These are phyloP conservation scores for Conoideocrella luteorostrata DNA, from an alignment of 2,329 filamentous ascomycete species.

Conservation along the genomic window DNA sequence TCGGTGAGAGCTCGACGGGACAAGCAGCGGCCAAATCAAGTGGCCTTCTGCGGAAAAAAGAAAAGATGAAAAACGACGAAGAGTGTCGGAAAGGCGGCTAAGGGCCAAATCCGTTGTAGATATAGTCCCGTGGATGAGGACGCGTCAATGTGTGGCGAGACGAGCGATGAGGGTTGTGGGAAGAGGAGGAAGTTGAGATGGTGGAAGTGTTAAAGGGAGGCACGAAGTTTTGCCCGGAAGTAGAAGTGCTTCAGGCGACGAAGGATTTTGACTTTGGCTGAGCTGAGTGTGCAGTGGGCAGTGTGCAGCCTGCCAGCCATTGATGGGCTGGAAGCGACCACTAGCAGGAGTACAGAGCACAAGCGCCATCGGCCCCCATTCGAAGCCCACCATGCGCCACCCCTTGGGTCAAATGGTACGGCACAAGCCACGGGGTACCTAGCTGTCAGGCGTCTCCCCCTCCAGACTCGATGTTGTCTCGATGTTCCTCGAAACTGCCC, in stretches of 20 bases:
- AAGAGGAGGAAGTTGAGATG: slow-evolving; percentile 4
- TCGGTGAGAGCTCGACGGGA: slow-evolving; percentile 15
- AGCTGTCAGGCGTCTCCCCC: too few species aligned
- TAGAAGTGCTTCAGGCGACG: slow-evolving; percentile 26
- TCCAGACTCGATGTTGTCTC: too few species aligned
- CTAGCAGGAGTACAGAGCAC: too few species aligned
- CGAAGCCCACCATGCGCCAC: too few species aligned
- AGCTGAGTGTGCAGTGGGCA: not conserved
- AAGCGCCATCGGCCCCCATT: too few species aligned
- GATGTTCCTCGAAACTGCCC: too few species aligned
- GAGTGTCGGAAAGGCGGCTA: slow-evolving; percentile 10
- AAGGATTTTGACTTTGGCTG: slow-evolving; percentile 28
- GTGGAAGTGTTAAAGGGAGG: slow-evolving; percentile 22
- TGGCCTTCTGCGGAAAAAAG: slow-evolving; percentile 27
- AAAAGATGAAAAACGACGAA: slow-evolving; percentile 23
- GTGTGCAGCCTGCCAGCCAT: too few species aligned
- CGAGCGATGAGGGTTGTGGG: slow-evolving; percentile 14
- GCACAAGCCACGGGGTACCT: too few species aligned
- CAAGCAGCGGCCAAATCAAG: slow-evolving; percentile 8
- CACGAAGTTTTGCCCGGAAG: slow-evolving; percentile 28
- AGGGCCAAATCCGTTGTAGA: slow-evolving; percentile 23
- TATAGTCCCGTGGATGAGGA: slow-evolving; percentile 22
- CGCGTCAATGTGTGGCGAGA: slow-evolving; percentile 21
- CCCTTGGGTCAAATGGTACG: too few species aligned
- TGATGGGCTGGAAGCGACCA: too few species aligned